Conservation (phyloP, 805 yeast species). For the Metschnikowia borealis region DNA sequence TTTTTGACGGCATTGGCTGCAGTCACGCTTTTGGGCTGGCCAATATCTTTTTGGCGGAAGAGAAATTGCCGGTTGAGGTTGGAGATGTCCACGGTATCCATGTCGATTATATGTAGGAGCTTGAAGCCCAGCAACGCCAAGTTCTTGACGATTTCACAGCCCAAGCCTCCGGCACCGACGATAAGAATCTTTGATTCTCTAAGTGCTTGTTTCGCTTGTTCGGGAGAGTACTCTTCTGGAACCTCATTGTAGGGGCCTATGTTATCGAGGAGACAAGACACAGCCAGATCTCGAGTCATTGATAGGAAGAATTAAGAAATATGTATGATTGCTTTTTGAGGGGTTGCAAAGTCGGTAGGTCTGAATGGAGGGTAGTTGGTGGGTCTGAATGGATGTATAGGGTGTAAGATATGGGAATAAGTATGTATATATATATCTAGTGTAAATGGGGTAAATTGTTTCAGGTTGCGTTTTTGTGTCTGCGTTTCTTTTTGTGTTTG, state of each 20-base stretch:
- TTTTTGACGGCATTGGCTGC: conserved; percentile 56
- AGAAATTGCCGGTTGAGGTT: conserved; percentile 75
- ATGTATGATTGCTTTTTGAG: no score
- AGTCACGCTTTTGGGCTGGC: conserved; percentile 59
- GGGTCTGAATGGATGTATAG: no score
- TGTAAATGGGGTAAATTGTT: no score
- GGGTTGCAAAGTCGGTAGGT: not conserved
- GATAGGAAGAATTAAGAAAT: not conserved
- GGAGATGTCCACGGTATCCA: conserved; percentile 79
- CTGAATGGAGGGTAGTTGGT: not conserved
- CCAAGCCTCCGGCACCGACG: conserved; percentile 81
- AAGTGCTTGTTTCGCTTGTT: conserved; percentile 23
- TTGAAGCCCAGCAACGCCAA: conserved; percentile 66
- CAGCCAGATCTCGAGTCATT: conserved; percentile 13
- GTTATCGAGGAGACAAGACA: conserved; percentile 19
- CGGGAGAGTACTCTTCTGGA: conserved; percentile 29
- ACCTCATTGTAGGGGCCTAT: conserved; percentile 41
- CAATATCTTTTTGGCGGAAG: conserved; percentile 58
- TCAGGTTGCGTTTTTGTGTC: no score
- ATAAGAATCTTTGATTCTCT: conserved; percentile 31
- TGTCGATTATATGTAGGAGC: conserved; percentile 65
- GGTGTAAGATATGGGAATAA: no score
- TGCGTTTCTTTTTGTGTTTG: no score
- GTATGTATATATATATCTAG: no score
- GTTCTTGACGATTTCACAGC: conserved; percentile 75